Base-by-base conservation (phyloP, 2,329 filamentous ascomycete species). In the Phaeoacremonium minimum region DNA sequence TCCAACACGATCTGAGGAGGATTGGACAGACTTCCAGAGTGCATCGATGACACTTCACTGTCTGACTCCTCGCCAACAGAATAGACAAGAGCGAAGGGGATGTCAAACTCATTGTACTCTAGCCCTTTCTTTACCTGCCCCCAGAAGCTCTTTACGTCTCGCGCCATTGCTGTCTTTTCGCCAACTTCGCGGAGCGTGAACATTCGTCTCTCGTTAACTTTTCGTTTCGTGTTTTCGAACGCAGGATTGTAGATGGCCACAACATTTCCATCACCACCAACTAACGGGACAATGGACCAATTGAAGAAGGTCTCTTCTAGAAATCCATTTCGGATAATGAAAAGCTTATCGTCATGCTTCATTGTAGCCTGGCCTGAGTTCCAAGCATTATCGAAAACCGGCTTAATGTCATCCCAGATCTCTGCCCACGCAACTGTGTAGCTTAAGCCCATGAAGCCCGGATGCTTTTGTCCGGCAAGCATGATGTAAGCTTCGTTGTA, bases 231-330 rank as follows among this genome's bases (percentile, higher is more conserved):
- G 52, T 89, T 88, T 46, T 93, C 87, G 46, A 90, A 91, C 0
- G 82, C 77, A 4, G 86, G 85, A 50, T 90, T 90, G 55, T 88
- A 90, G 0, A 91, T 58, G 3, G 84, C 86, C 43, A 85, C 77
- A 7, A 90, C 83, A 11, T 76, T 76, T 3, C 87, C 87, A 41
- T 89, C 82, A 28, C 73, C 70, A 4, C 85, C 86, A 2, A 91
- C 75, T 43, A 91, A 69, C 0, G 87, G 87, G 17, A 91, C 83
- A 29, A 91, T 80, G 2, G 80, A 85, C 85, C 85, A 91, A 11
- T 83, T 86, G 55, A 91, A 91, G 53, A 86, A 91, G 0, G 84
- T 80, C 53, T 93, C 87, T 57, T 94, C 85, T 2, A 87, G 60
- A 43, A 76, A 87, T 2, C 80, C 77, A 44, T 78, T 76, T 7